Evolutionary conservation across 768 basidiomycete genomes (phyloP), one percentile per base, ranked within the genome.

Genomic region (Mrakia gelida): DNA sequence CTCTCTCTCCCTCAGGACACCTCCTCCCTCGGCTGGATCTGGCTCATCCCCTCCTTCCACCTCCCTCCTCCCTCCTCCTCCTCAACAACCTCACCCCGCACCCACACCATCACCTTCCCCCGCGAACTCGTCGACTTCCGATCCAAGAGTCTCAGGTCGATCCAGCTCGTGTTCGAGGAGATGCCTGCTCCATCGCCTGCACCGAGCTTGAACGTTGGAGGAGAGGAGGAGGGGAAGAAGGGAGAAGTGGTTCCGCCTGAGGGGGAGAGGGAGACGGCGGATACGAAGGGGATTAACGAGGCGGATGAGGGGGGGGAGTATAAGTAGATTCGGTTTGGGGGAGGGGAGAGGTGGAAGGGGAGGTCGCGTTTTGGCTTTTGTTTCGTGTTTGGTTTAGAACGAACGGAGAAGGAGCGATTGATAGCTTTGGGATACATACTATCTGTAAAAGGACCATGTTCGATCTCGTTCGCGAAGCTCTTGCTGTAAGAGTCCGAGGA

Each of bases 1-100:
- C 74, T 81, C 11, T 80, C 81, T 63, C 43, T 76, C 21, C 65
- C 71, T 56, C 81, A 84, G 78, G 79, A 81, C 23, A 79, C 78
- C 0, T 82, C 93, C 88, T 87, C 93, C 0, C 89, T 95, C 83
- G 90, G 91, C 45, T 95, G 93, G 93, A 82, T 90, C 71, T 94
- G 93, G 93, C 87, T 94, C 82, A 89, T 95, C 78, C 93, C 93
- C 0, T 87, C 89, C 0, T 94, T 94, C 85, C 92, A 94, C 82
- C 88, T 93, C 87, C 92, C 9, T n/a, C 26, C 71, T 43, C 54
- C 18, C 38, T 41, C 75, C 2, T 43, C 28, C 15, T 59, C 61
- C 21, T 32, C 70, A n/a, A n/a, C n/a, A n/a, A n/a, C n/a, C n/a
- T 61, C 71, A 18, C 77, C 71, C 10, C 71, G 65, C 32, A 78